These are phyloP conservation scores for Didymella glomerata DNA, from an alignment of 2,329 filamentous ascomycete genomes.

Conservation along the genomic window DNA sequence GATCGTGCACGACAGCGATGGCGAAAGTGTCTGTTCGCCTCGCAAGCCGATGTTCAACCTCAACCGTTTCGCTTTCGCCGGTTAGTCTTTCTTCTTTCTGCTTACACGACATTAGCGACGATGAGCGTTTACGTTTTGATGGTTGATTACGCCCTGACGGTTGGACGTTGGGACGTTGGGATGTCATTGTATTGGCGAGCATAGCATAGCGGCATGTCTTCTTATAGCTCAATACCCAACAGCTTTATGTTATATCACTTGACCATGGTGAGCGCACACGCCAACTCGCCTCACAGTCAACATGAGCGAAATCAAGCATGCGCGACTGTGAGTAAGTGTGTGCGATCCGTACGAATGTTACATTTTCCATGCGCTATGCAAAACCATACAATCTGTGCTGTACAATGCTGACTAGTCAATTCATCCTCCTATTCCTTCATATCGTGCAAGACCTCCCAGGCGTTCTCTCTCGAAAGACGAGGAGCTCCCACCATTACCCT, in stretches of 20 bases:
- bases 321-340: too few relatives aligned
- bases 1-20: conserved; percentile 57
- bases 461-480: neutral
- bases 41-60: conserved; percentile 50
- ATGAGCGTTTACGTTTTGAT: conserved; percentile 5
- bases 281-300: too few relatives aligned
- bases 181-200: conserved; percentile 11
- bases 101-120: neutral
- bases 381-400: neutral
- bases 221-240: conserved; percentile 5
- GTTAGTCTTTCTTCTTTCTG: conserved; percentile 22
- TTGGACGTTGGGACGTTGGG: conserved; percentile 1
- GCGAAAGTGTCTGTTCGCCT: conserved; percentile 48
- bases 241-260: neutral
- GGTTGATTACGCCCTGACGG: conserved; percentile 4
- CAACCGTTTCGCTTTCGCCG: conserved; percentile 50
- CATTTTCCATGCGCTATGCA: neutral
- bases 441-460: neutral
- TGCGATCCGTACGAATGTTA: neutral
- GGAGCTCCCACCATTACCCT: neutral
- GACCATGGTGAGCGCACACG: too few relatives aligned
- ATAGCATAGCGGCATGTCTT: conserved; percentile 7
- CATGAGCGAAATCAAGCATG: neutral
- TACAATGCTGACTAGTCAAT: neutral
- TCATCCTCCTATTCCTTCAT: neutral